Conservation (phyloP, 140 eudicot genomes). For the Cichorium intybus region DNA sequence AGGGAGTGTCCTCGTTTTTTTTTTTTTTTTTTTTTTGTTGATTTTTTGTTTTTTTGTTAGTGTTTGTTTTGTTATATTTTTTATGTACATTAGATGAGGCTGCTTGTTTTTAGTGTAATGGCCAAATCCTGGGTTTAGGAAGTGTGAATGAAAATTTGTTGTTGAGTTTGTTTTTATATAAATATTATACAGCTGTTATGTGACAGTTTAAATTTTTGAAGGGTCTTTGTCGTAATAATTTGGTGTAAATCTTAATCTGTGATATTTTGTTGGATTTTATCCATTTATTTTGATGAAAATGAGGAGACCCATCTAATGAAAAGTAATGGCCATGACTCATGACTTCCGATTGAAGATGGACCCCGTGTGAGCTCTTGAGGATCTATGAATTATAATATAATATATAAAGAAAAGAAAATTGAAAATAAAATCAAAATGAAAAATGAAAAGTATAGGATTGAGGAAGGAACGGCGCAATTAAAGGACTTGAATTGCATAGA, state of each 20-base stretch:
- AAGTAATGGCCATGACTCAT: slow-evolving; percentile 8
- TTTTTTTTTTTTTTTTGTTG: slow-evolving; percentile 1
- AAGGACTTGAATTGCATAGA: slow-evolving; percentile 3
- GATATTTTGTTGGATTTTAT: slow-evolving; percentile 12
- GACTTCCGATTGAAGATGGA: neutral
- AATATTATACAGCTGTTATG: neutral
- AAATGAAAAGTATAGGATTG: slow-evolving; percentile 17
- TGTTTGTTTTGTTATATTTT: slow-evolving; percentile 20
- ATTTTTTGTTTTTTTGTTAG: slow-evolving; percentile 14
- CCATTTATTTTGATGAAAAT: slow-evolving; percentile 13
- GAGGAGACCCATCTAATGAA: neutral
- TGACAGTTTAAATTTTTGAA: neutral
- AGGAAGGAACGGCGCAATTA: slow-evolving; percentile 40
- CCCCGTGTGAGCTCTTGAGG: slow-evolving; percentile 19
- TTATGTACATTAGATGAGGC: slow-evolving; percentile 40
- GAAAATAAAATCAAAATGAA: neutral
- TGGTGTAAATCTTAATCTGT: slow-evolving; percentile 18
- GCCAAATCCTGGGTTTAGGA: slow-evolving; percentile 29
- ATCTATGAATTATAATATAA: neutral
- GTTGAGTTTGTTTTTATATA: slow-evolving; percentile 33
- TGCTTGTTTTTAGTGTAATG: slow-evolving; percentile 40
- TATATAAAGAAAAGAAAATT: neutral
- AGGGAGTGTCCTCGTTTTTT: slow-evolving; percentile 74
- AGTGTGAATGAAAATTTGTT: slow-evolving; percentile 35
- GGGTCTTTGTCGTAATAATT: slow-evolving; percentile 23